phyloP scores from a whole-genome alignment of 768 basidiomycete genomes.

The Cytidiella melzeri region DNA sequence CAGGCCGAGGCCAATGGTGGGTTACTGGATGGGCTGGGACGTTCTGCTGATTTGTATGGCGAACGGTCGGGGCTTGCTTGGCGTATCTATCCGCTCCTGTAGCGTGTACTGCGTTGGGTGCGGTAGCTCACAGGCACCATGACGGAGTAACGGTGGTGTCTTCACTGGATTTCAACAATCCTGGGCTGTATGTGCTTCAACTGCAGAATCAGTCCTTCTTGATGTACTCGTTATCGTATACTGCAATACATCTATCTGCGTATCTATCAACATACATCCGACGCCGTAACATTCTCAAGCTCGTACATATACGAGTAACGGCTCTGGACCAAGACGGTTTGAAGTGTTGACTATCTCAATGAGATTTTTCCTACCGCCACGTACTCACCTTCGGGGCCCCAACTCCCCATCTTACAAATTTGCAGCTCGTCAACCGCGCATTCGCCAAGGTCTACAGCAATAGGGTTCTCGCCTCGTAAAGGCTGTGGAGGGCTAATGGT shows the following conservation, averaged over 20 bases:
- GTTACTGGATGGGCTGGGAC: constrained; percentile 9
- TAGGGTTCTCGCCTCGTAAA: constrained; percentile 14
- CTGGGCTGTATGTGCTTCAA: constrained; percentile 24
- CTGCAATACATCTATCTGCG: constrained; percentile 6
- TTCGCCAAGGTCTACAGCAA: constrained; percentile 42
- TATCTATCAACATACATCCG: too few species aligned
- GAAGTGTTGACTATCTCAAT: too few species aligned
- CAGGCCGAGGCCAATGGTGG: constrained; percentile 8
- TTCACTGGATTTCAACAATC: constrained; percentile 81
- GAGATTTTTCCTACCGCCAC: constrained; percentile 26
- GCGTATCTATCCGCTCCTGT: neutral
- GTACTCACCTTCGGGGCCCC: constrained; percentile 57
- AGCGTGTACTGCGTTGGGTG: constrained; percentile 2
- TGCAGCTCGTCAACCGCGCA: constrained; percentile 53
- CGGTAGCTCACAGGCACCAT: constrained; percentile 14
- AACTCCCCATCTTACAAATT: constrained; percentile 68
- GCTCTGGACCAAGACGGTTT: too few species aligned
- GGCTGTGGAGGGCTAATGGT: neutral
- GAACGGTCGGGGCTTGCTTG: constrained; percentile 7
- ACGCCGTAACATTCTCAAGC: too few species aligned
- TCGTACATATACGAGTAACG: too few species aligned
- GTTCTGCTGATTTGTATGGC: constrained; percentile 4
- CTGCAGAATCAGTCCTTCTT: constrained; percentile 4
- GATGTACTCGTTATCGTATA: neutral
- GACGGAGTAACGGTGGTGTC: constrained; percentile 17